These are phyloP conservation scores for Beauveria australis DNA, from an alignment of 2,329 filamentous ascomycete genomes.

Conservation along the genomic window DNA sequence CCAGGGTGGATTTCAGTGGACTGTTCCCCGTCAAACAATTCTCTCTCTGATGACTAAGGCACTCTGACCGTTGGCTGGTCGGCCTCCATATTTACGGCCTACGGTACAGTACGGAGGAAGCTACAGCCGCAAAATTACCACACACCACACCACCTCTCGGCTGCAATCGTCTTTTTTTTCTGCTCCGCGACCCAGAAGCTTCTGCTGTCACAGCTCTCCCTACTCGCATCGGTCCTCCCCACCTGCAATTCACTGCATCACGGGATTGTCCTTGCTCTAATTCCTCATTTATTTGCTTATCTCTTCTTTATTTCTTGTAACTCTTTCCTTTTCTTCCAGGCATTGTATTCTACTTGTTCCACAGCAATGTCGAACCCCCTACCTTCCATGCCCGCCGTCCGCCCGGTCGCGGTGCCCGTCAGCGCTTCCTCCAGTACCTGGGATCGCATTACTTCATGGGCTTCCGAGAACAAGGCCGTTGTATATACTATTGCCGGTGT, in stretches of 20 bases:
- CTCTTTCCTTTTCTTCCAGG: constrained; percentile 16
- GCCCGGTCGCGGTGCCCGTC: constrained; percentile 36
- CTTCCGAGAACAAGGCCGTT: constrained; percentile 87
- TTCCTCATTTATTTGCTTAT: neutral
- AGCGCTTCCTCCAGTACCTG: constrained; percentile 63
- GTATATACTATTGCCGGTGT: constrained; percentile 96
- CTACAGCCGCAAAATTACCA: constrained; percentile 7
- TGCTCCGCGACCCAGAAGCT: constrained; percentile 10
- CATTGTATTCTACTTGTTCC: constrained; percentile 15
- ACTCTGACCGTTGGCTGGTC: constrained; percentile 7
- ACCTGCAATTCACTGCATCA: constrained; percentile 5
- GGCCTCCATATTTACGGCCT: neutral
- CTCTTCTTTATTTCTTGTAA: constrained; percentile 15
- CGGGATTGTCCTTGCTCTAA: constrained; percentile 3
- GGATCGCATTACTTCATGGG: constrained; percentile 88
- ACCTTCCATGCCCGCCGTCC: constrained; percentile 39
- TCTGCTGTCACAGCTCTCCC: constrained; percentile 4
- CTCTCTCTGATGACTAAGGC: constrained; percentile 2
- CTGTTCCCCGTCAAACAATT: too few relatives aligned
- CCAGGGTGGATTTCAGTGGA: too few relatives aligned
- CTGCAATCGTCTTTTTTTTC: constrained; percentile 4
- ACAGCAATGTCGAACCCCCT: constrained; percentile 36
- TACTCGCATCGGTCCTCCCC: constrained; percentile 7
- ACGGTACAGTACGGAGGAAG: neutral
- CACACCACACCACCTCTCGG: neutral